A percentile compares a stretch with the other conserved stretches of the same genome.
Conservation (phyloP, 139 green algal species). For the Chlamydomonas applanata region DNA sequence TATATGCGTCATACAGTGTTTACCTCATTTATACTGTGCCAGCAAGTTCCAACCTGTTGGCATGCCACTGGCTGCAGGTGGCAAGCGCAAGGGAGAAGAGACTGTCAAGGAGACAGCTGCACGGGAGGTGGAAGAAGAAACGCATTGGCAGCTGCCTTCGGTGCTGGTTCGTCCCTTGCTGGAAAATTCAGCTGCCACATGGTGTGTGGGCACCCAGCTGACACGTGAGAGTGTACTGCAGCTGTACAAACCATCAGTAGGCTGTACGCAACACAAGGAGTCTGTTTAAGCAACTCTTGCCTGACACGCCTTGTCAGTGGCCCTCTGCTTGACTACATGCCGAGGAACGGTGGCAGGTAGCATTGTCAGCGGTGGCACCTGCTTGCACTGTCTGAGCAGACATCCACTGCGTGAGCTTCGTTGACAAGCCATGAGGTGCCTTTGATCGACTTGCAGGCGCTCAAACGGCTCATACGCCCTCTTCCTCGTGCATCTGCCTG, state of each 20-base stretch:
- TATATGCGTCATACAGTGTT: too few species aligned
- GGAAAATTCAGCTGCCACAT: not conserved
- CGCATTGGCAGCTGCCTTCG: conserved; percentile 7
- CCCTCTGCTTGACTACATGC: not conserved
- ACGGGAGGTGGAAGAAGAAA: conserved; percentile 12
- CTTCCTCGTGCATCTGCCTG: conserved; percentile 7
- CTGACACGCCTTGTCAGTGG: not conserved
- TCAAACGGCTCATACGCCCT: not conserved
- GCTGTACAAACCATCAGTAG: not conserved
- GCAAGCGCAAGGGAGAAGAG: conserved; percentile 3
- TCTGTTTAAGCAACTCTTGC: too few species aligned
- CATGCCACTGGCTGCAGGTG: not conserved
- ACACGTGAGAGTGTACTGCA: not conserved
- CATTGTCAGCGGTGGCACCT: too few species aligned
- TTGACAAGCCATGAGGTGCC: too few species aligned
- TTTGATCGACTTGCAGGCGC: not conserved
- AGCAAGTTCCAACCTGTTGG: too few species aligned
- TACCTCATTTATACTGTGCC: too few species aligned
- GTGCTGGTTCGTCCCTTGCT: not conserved
- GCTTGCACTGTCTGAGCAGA: too few species aligned
- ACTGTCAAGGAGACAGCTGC: not conserved
- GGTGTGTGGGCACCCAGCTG: not conserved
- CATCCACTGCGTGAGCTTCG: too few species aligned
- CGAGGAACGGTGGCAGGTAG: not conserved
- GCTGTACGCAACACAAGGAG: too few species aligned